Base-by-base conservation (phyloP, 805 yeast genomes). In the Yarrowia sp. region DNA sequence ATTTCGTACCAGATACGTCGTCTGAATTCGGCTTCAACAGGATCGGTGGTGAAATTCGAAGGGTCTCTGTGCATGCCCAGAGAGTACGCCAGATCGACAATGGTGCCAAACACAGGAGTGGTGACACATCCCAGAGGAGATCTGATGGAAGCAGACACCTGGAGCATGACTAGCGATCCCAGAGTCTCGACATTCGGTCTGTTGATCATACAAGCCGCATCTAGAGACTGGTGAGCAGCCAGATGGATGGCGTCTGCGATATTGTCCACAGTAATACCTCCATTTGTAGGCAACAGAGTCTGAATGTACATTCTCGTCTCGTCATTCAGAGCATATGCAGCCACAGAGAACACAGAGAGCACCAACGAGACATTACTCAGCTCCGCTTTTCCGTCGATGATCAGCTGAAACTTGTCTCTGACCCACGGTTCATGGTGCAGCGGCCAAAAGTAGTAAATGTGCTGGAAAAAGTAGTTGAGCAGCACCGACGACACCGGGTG, bases 51-150 rank as follows among this genome's bases (percentile, higher is more conserved):
- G 69, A 77, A 77, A 74, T 75, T 75, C 35, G 73, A 72, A 14
- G 79, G 78, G 67, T 77, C 79, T 16, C 79, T 71, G 66, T 77
- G 79, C 45, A 77, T 70, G 2, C 79, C 79, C 79, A 77, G 75
- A 2, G 75, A 72, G 69, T 76, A 78, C 3, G 77, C 75, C 16
- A 75, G 72, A 11, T 78, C 73, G 22, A 75, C 71, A 8, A 77
- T 52, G 32, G 74, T 67, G 3, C 79, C 78, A 53, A 74, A 63
- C n/a, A 63, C 67, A 15, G 67, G 67, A 3, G 56, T 63, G 5
- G 56, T 63, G 56, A 63, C 67, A 11, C 67, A 63, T 19, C 67
- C 67, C 2, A 63, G 48, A n/a, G 67, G 67, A 5, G 67, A 63
- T 14, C 26, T 22, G 26, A 63, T 48, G 5, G 67, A 22, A 1